phyloP scores from a whole-genome alignment of 2,329 filamentous ascomycete species.

The Pochonia chlamydosporia region DNA sequence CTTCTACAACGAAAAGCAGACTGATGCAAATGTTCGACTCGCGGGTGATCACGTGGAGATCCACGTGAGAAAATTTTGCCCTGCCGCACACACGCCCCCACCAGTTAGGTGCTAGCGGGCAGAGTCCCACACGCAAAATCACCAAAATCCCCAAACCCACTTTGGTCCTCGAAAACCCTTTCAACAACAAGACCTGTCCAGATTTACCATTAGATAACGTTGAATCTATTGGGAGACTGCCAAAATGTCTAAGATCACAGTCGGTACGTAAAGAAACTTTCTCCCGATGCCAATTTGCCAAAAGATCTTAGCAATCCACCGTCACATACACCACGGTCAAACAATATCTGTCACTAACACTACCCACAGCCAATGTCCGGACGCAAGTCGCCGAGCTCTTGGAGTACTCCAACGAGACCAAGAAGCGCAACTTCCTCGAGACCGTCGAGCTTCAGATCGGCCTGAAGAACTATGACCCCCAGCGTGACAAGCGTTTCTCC shows the following conservation, averaged over 20 bases:
- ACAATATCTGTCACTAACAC: constrained; percentile 23
- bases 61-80: constrained; percentile 31
- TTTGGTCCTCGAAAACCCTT: constrained; percentile 9
- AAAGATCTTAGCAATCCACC: too few relatives aligned
- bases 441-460: constrained; percentile 89
- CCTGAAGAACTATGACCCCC: constrained; percentile 97
- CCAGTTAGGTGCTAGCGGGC: constrained; percentile 5
- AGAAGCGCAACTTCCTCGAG: constrained; percentile 98
- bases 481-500: constrained; percentile 99
- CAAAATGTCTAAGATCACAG: constrained; percentile 84
- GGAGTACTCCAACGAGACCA: constrained; percentile 87
- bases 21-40: not conserved
- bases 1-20: not conserved
- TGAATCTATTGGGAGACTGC: constrained; percentile 80
- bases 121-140: constrained; percentile 20
- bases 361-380: constrained; percentile 73
- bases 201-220: constrained; percentile 64
- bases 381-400: constrained; percentile 89
- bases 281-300: too few relatives aligned
- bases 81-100: constrained; percentile 22
- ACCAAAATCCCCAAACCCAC: constrained; percentile 14
- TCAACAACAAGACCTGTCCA: constrained; percentile 24
- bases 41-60: constrained; percentile 19
- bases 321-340: not conserved
- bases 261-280: constrained; percentile 40